These are phyloP conservation scores for Tetracladium setigerum DNA, from an alignment of 495 filamentous ascomycete species.

Conservation along the genomic window DNA sequence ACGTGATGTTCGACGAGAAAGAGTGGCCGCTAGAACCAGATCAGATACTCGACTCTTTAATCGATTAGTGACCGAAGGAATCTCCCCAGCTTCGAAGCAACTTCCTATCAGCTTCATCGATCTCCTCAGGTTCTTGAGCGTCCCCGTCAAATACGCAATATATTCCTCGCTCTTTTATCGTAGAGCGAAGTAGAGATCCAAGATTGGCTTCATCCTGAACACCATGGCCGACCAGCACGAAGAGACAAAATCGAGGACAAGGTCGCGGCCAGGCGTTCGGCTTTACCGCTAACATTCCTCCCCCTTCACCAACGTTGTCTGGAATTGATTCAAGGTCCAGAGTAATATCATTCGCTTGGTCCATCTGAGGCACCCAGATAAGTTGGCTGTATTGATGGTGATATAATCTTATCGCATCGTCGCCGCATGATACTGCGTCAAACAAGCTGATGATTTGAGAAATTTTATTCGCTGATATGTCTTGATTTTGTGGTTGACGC, in stretches of 20 bases:
- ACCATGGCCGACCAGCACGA: constrained; percentile 1
- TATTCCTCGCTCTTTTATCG: not conserved
- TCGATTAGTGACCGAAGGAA: too few relatives aligned
- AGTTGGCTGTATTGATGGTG: not conserved
- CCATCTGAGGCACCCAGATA: not conserved
- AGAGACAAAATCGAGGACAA: constrained; percentile 8
- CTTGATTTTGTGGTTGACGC: constrained; percentile 1
- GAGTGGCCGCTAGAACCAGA: too few relatives aligned
- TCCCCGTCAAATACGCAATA: not conserved
- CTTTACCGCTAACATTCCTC: not conserved
- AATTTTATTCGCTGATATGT: not conserved
- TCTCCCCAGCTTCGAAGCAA: too few relatives aligned
- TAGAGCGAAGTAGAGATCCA: not conserved
- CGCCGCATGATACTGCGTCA: not conserved
- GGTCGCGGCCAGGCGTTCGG: not conserved
- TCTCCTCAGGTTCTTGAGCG: too few relatives aligned
- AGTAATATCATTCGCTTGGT: not conserved
- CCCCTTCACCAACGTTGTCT: not conserved
- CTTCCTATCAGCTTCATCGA: too few relatives aligned
- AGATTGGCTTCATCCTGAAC: not conserved
- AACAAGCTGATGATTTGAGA: not conserved
- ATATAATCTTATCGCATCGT: not conserved
- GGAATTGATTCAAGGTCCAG: not conserved
- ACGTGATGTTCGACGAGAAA: too few relatives aligned
- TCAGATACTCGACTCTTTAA: too few relatives aligned